phyloP scores from a whole-genome alignment of 2,329 filamentous ascomycete species.

The Nothopassalora personata region DNA sequence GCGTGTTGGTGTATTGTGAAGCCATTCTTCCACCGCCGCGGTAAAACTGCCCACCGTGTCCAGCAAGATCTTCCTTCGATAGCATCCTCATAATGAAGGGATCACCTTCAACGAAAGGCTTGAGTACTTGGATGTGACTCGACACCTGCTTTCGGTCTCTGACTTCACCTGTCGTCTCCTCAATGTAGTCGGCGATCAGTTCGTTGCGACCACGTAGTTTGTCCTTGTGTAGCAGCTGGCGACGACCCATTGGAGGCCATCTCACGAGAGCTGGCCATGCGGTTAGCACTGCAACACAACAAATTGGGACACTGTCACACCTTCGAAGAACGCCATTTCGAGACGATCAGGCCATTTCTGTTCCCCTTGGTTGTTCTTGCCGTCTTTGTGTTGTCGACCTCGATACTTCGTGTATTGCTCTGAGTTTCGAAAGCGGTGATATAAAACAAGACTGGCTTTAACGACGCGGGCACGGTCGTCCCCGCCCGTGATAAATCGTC shows the following conservation, averaged over 20 bases:
- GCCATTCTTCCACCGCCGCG: slow-evolving; percentile 9
- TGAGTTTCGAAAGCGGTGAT: slow-evolving; percentile 29
- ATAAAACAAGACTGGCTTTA: slow-evolving; percentile 23
- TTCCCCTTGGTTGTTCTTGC: slow-evolving; percentile 27
- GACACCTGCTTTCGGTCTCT: slow-evolving; percentile 57
- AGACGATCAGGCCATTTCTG: slow-evolving; percentile 46
- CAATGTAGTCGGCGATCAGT: slow-evolving; percentile 55
- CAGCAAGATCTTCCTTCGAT: slow-evolving; percentile 33
- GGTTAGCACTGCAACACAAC: background rate
- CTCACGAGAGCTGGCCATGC: slow-evolving; percentile 42
- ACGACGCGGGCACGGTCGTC: slow-evolving; percentile 14
- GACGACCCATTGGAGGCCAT: slow-evolving; percentile 55
- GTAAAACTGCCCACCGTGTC: background rate
- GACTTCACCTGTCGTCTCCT: slow-evolving; percentile 48
- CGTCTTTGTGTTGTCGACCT: slow-evolving; percentile 35
- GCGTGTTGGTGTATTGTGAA: slow-evolving; percentile 1
- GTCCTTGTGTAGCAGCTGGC: slow-evolving; percentile 44
- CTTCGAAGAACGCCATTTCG: slow-evolving; percentile 46
- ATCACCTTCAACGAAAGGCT: slow-evolving; percentile 50
- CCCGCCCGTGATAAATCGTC: slow-evolving; percentile 2
- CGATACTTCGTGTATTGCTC: slow-evolving; percentile 45
- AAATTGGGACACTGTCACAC: slow-evolving; percentile 27
- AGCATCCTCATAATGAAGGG: slow-evolving; percentile 44
- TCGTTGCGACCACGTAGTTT: slow-evolving; percentile 57
- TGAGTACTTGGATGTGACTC: slow-evolving; percentile 59